Conservation (phyloP, 768 basidiomycete species). For the Lentinula aciculospora region DNA sequence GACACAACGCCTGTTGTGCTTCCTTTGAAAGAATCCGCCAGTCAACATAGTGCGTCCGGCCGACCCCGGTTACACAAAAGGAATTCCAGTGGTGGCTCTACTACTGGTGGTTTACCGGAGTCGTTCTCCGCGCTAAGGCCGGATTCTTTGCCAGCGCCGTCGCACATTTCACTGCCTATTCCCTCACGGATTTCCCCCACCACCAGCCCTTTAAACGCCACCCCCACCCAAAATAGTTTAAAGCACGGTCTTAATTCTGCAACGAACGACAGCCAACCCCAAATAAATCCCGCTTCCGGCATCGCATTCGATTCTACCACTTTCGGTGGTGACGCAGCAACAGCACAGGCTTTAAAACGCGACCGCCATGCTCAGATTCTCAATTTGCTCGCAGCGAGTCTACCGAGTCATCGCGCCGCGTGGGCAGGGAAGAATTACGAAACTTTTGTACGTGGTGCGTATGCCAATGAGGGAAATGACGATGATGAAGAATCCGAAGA, state of each 20-base stretch:
- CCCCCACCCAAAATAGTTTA: not conserved
- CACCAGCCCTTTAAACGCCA: not conserved
- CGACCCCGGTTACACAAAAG: slow-evolving; percentile 6
- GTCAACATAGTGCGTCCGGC: not conserved
- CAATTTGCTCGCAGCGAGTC: slow-evolving; percentile 42
- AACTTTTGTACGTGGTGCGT: slow-evolving; percentile 24
- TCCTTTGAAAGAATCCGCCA: slow-evolving; percentile 2
- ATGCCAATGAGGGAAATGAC: slow-evolving; percentile 28
- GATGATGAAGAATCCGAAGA: slow-evolving; percentile 33
- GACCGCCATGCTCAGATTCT: slow-evolving; percentile 30
- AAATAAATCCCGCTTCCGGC: not conserved
- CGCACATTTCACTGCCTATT: slow-evolving; percentile 21
- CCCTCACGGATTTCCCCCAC: not conserved
- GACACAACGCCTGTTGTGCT: slow-evolving; percentile 7
- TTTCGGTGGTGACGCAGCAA: not conserved
- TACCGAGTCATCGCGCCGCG: slow-evolving; percentile 45
- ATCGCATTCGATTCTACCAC: not conserved
- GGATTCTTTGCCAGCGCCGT: slow-evolving; percentile 38
- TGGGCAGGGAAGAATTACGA: slow-evolving; percentile 55
- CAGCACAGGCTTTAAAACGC: not conserved
- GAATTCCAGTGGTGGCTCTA: slow-evolving; percentile 17
- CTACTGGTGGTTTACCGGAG: slow-evolving; percentile 25
- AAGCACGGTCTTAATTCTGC: not conserved
- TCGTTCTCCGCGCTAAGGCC: slow-evolving; percentile 37
- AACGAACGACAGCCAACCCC: not conserved